Conservation (phyloP, 805 yeast species). For the Schizosaccharomyces lindneri region DNA sequence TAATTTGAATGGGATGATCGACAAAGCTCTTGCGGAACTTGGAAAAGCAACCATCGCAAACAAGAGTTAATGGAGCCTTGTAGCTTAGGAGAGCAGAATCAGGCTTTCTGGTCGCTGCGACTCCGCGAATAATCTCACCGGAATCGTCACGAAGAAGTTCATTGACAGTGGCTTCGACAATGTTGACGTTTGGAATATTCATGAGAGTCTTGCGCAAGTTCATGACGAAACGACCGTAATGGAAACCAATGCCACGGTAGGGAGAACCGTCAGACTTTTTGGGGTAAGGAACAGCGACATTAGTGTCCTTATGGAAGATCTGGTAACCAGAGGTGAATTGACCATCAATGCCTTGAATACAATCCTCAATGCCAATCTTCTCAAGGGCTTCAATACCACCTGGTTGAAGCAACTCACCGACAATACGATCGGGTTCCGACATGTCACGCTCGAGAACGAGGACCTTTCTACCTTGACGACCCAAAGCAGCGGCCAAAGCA, state of each 20-base stretch:
- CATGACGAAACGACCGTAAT: slow-evolving; percentile 68
- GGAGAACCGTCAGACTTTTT: neutral
- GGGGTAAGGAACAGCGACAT: slow-evolving; percentile 47
- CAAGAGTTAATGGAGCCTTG: slow-evolving; percentile 40
- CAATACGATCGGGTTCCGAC: slow-evolving; percentile 81
- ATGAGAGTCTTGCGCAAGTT: slow-evolving; percentile 52
- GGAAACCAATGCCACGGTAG: slow-evolving; percentile 44
- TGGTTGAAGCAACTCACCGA: slow-evolving; percentile 93
- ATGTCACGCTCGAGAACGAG: slow-evolving; percentile 65
- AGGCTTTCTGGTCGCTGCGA: slow-evolving; percentile 20
- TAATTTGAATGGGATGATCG: slow-evolving; percentile 38
- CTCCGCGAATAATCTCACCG: slow-evolving; percentile 43
- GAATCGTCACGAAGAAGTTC: slow-evolving; percentile 30
- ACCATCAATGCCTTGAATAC: slow-evolving; percentile 55
- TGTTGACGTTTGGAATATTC: slow-evolving; percentile 36
- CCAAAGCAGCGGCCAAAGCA: slow-evolving; percentile 67
- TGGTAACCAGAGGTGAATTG: slow-evolving; percentile 58
- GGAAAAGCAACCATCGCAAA: slow-evolving; percentile 87
- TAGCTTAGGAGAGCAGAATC: slow-evolving; percentile 19
- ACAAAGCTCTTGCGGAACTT: slow-evolving; percentile 59
- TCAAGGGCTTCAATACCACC: slow-evolving; percentile 72
- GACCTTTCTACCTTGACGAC: slow-evolving; percentile 71
- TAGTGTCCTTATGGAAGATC: slow-evolving; percentile 36
- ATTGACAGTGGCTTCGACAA: slow-evolving; percentile 65
- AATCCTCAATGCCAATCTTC: slow-evolving; percentile 59